Conservation (phyloP, 306 rosid species). For the Geum urbanum region DNA sequence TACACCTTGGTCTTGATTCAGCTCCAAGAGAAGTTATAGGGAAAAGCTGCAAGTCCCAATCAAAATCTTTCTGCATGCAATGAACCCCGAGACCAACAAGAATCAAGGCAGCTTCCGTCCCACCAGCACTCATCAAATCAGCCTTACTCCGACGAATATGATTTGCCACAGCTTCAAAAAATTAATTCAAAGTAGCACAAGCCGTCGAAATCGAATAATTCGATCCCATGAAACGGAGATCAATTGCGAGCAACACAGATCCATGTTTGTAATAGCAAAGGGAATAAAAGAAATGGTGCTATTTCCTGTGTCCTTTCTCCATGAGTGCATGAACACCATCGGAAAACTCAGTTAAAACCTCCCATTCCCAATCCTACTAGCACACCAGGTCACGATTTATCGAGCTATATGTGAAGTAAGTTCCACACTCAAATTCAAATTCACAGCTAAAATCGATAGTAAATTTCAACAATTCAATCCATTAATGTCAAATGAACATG, state of each 20-base stretch:
- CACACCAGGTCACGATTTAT: slow-evolving; percentile 81
- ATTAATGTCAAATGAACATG: no score
- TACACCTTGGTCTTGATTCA: slow-evolving; percentile 67
- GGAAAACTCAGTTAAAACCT: slow-evolving; percentile 77
- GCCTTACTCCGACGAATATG: slow-evolving; percentile 99
- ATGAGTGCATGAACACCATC: slow-evolving; percentile 79
- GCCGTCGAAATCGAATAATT: slow-evolving; percentile 95
- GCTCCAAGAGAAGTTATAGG: slow-evolving; percentile 72
- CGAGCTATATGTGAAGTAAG: slow-evolving; percentile 47
- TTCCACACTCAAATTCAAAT: no score
- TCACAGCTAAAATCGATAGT: no score
- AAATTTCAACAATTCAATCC: no score
- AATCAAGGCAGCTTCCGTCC: slow-evolving; percentile 94
- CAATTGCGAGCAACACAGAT: slow-evolving; percentile 92
- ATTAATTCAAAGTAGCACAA: slow-evolving; percentile 95
- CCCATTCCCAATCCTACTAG: slow-evolving; percentile 98
- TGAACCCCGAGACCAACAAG: slow-evolving; percentile 72
- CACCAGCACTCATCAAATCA: slow-evolving; percentile 94
- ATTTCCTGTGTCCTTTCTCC: slow-evolving; percentile 86
- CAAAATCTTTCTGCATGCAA: slow-evolving; percentile 99
- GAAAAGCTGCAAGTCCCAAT: slow-evolving; percentile 81
- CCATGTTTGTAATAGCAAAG: slow-evolving; percentile 93
- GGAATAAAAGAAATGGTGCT: slow-evolving; percentile 93
- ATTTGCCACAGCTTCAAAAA: slow-evolving; percentile 93
- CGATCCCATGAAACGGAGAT: slow-evolving; percentile 95